Conservation (phyloP, 306 rosid genomes). For the Cucurbita argyrosperma region DNA sequence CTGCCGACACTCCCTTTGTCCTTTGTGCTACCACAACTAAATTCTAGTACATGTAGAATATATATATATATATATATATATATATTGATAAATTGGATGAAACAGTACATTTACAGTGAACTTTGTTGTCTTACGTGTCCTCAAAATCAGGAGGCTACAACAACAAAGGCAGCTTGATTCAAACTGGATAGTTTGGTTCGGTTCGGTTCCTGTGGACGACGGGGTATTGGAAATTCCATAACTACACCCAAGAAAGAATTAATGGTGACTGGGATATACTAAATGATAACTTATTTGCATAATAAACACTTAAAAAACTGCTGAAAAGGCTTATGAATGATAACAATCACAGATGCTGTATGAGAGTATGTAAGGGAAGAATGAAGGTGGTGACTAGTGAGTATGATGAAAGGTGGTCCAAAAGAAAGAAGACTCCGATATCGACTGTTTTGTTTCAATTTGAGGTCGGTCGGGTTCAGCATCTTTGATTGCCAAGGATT, state of each 20-base stretch:
- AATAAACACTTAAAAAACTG: conserved; percentile 13
- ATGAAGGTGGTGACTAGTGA: conserved; percentile 15
- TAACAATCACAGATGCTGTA: conserved; percentile 34
- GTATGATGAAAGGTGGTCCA: conserved; percentile 12
- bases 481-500: not conserved
- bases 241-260: conserved; percentile 27
- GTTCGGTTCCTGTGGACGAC: not conserved
- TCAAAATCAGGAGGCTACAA: not conserved
- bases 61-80: not conserved
- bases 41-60: not conserved
- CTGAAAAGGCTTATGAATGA: conserved; percentile 20
- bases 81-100: not conserved
- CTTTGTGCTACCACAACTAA: not conserved
- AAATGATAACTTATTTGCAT: conserved; percentile 17
- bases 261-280: conserved; percentile 6
- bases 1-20: conserved; percentile 45
- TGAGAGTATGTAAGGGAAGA: conserved; percentile 6
- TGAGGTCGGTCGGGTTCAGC: conserved; percentile 11
- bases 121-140: not conserved
- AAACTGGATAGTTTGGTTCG: not conserved
- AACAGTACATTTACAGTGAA: conserved; percentile 6
- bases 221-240: conserved; percentile 1
- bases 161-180: not conserved
- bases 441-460: conserved; percentile 8
- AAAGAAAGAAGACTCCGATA: conserved; percentile 11